phyloP scores from a whole-genome alignment of 78 protist genomes.

The Isochrysis galbana region DNA sequence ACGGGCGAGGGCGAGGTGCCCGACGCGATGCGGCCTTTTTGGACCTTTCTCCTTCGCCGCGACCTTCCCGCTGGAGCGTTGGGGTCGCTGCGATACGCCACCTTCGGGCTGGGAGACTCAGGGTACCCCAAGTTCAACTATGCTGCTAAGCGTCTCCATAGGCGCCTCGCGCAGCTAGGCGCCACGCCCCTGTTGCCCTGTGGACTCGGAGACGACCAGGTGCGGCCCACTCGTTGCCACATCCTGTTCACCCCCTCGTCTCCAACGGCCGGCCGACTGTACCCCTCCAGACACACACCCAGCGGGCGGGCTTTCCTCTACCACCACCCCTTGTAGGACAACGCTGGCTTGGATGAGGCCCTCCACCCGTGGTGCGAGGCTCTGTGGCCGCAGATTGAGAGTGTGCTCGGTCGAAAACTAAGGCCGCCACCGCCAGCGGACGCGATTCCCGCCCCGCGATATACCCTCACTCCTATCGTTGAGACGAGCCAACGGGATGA shows the following conservation, averaged over 20 bases:
- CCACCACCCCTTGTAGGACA: no score
- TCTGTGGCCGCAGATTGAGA: not conserved
- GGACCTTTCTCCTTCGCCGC: not conserved
- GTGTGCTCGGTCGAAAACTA: no score
- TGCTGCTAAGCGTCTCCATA: not conserved
- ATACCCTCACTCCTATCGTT: no score
- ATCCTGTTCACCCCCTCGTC: no score
- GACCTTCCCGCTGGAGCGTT: not conserved
- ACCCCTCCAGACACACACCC: no score
- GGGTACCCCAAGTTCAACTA: slow-evolving; percentile 1
- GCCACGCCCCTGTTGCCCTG: not conserved
- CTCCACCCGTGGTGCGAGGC: not conserved
- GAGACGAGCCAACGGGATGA: no score
- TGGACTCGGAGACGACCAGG: not conserved
- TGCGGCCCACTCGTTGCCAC: no score
- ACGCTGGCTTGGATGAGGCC: not conserved
- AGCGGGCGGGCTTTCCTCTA: no score
- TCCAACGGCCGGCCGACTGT: no score
- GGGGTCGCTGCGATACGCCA: not conserved
- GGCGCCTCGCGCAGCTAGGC: slow-evolving; percentile 21
- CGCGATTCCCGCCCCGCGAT: no score
- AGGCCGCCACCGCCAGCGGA: no score
- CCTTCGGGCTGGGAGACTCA: slow-evolving; percentile 9
- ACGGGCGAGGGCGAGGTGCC: slow-evolving; percentile 33
- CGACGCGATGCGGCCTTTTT: not conserved